Evolutionary conservation across 1,284 basidiomycete genomes (phyloP), one percentile per base, ranked within the genome.

Genomic region (Exobasidium rhododendri): DNA sequence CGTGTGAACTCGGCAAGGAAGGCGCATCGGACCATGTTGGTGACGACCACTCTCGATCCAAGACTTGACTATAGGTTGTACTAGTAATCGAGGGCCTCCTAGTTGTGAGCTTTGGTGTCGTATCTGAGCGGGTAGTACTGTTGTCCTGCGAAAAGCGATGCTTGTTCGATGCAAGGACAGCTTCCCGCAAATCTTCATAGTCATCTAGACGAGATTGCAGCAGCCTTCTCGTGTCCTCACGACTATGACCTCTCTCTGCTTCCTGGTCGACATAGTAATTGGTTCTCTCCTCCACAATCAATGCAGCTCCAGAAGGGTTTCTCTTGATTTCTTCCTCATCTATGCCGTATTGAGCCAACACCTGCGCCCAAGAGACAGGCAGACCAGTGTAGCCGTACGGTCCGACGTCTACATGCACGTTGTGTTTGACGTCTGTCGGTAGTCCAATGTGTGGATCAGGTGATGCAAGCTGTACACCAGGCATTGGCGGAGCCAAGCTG

Each of bases 371-470:
- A 1, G 68, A 70, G 7, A 55, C 53, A 4, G 72, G 72, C 20
- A 74, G 45, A 2, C 72, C 72, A 0, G 70, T 72, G 46, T 70
- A 72, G 31, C 72, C 72, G 20, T 68, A 63, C 26, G 72, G 72
- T 22, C 70, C 70, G 24, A 74, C 51, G 29, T 74, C 70, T 43
- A 74, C 72, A 56, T 74, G 72, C 3, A 74, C 72, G 28, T 74
- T 74, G 64, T 74, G 72, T 1, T 65, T 47, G 57, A 74, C 71
- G 45, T 67, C 58, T 56, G 62, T 73, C 13, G 72, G 72, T 13
- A 73, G 59, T 14, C 72, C 62, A 44, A 74, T 74, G n/a, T 50
- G 56, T 2, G 72, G 65, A 44, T 74, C 72, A 45, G 52, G 52
- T 17, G 35, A 7, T 40, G 35, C 35, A 40, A 10, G 35, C 14